A percentile compares a stretch with the other conserved stretches of the same genome.
These are phyloP conservation scores for Thermoascus crustaceus DNA, from an alignment of 2,329 filamentous ascomycete genomes.

Conservation along the genomic window DNA sequence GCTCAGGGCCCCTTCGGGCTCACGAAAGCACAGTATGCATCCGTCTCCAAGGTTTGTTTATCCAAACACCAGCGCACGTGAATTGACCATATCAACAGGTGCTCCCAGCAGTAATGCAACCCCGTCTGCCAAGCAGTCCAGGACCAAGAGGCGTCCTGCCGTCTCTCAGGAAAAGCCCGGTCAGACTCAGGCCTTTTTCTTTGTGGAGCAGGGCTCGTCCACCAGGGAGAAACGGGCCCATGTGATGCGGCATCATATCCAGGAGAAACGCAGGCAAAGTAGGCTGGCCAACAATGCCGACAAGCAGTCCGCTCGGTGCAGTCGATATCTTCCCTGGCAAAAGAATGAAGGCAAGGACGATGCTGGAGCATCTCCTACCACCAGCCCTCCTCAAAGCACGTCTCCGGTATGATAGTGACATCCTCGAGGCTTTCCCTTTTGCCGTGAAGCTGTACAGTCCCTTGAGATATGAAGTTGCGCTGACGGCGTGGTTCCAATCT, in stretches of 20 bases:
- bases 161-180: slow-evolving; percentile 12
- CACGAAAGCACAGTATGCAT: too few relatives aligned
- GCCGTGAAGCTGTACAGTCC: too few relatives aligned
- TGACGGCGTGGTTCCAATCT: too few relatives aligned
- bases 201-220: slow-evolving; percentile 33
- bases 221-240: slow-evolving; percentile 36
- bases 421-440: too few relatives aligned
- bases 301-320: slow-evolving; percentile 9
- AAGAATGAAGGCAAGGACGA: slow-evolving; percentile 1
- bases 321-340: slow-evolving; percentile 17
- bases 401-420: too few relatives aligned
- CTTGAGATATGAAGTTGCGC: too few relatives aligned
- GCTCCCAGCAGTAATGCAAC: slow-evolving; percentile 12
- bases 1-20: too few relatives aligned
- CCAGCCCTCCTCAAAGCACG: too few relatives aligned
- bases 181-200: slow-evolving; percentile 31
- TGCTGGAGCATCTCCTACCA: slow-evolving; percentile 6
- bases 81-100: slow-evolving; percentile 4
- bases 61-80: too few relatives aligned
- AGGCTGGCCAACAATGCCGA: slow-evolving; percentile 16
- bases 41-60: too few relatives aligned
- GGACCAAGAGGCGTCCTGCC: slow-evolving; percentile 21
- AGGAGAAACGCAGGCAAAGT: slow-evolving; percentile 30
- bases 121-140: slow-evolving; percentile 12
- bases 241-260: slow-evolving; percentile 39